A percentile compares a stretch with the other conserved stretches of the same genome.
Evolutionary conservation across 2,329 filamentous ascomycete species (phyloP).

Genomic region (Pseudocercospora crystallina): DNA sequence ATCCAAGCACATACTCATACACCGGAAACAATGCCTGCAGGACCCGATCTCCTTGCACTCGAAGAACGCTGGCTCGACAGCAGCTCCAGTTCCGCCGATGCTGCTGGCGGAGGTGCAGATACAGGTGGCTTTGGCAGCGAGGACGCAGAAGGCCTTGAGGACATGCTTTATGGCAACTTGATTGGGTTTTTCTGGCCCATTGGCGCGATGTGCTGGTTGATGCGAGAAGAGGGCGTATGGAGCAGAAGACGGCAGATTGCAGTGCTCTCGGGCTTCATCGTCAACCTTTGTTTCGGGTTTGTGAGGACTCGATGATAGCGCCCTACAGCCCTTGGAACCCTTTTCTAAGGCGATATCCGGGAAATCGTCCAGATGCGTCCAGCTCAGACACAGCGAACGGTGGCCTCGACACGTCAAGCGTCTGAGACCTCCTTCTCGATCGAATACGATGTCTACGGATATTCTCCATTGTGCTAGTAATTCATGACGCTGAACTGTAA

Average conservation of each 20-base stretch:
- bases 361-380: constrained; percentile 31
- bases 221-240: constrained; percentile 85
- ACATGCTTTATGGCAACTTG: constrained; percentile 82
- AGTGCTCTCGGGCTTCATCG: constrained; percentile 77
- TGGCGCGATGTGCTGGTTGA: constrained; percentile 79
- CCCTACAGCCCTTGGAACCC: too few relatives aligned
- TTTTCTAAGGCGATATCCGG: too few relatives aligned
- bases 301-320: too few relatives aligned
- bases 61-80: constrained; percentile 89
- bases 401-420: too few relatives aligned
- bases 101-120: constrained; percentile 38
- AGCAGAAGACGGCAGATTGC: constrained; percentile 80
- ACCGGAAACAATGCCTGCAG: constrained; percentile 83
- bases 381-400: neutral
- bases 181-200: constrained; percentile 96
- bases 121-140: constrained; percentile 52
- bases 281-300: constrained; percentile 72
- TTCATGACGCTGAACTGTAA: neutral
- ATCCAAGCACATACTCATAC: constrained; percentile 81
- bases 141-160: constrained; percentile 69
- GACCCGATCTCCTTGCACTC: constrained; percentile 70
- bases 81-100: constrained; percentile 34
- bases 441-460: too few relatives aligned
- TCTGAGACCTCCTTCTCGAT: too few relatives aligned
- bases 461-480: neutral